phyloP scores from a whole-genome alignment of 1,284 basidiomycete genomes.

The Marasmius tenuissimus region DNA sequence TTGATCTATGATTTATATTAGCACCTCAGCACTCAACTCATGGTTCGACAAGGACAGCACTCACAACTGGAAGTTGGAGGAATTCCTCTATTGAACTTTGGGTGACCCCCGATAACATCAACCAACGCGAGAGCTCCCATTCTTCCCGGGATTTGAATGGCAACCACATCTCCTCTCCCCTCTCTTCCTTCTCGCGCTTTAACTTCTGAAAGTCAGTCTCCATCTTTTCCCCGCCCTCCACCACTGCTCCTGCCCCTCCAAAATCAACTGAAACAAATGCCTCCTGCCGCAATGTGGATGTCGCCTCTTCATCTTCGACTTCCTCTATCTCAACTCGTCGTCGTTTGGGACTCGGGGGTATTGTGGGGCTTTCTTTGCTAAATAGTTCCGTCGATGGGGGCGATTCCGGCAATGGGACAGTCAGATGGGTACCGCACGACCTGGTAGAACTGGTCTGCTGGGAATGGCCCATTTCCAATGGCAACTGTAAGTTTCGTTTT shows the following conservation, averaged over 20 bases:
- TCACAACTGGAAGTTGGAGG: slow-evolving; percentile 31
- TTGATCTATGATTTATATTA: slow-evolving; percentile 16
- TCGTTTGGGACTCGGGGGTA: background rate
- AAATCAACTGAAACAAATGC: background rate
- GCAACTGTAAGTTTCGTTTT: no score
- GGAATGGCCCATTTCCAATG: no score
- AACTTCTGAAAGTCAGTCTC: slow-evolving; percentile 17
- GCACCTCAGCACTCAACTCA: no score
- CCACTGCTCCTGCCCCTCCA: background rate
- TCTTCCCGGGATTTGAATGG: slow-evolving; percentile 26
- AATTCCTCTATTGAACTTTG: slow-evolving; percentile 27
- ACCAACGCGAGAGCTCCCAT: slow-evolving; percentile 30
- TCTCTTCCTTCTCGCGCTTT: background rate
- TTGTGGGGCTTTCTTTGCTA: no score
- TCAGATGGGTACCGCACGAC: no score
- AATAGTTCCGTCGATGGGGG: no score
- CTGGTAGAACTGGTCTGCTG: no score
- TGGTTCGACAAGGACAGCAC: no score
- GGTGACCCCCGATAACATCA: slow-evolving; percentile 26
- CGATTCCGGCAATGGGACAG: no score
- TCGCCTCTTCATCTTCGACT: background rate
- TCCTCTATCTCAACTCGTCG: background rate
- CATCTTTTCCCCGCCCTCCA: background rate
- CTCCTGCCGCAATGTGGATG: background rate
- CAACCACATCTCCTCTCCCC: slow-evolving; percentile 12